Evolutionary conservation across 441 rosid species (phyloP).

Genomic region (Hura crepitans): DNA sequence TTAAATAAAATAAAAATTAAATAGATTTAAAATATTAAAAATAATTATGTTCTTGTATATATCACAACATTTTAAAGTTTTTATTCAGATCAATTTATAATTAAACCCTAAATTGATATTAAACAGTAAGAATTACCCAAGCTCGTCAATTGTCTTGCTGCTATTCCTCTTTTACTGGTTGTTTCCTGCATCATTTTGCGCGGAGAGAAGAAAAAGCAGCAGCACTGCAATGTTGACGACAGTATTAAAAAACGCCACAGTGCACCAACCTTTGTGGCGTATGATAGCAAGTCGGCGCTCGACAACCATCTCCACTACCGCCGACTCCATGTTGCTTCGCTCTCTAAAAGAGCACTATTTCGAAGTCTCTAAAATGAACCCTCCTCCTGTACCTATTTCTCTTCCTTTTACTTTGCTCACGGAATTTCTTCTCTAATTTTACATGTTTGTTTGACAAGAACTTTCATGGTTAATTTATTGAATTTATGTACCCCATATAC

Average conservation of each 20-base stretch:
- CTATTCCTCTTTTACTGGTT: no score
- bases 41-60: no score
- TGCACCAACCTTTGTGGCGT: conserved; percentile 40
- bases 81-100: no score
- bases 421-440: not conserved
- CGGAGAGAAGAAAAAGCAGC: no score
- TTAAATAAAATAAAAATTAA: no score
- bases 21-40: no score
- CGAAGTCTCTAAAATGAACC: conserved; percentile 79
- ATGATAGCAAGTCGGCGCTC: conserved; percentile 30
- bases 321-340: conserved; percentile 71
- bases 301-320: conserved; percentile 37
- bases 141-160: no score
- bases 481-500: not conserved
- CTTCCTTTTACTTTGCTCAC: not conserved
- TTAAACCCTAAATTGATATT: no score
- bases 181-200: no score
- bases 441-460: no score
- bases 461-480: not conserved
- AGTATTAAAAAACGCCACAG: conserved; percentile 30
- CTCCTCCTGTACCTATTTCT: conserved; percentile 72
- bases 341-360: conserved; percentile 84
- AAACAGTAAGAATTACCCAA: no score
- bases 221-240: conserved; percentile 36
- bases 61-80: no score